Evolutionary conservation across 169 alveolate species (phyloP), one percentile per base, ranked within the genome.

Genomic region (Eimeria nieschulzi): DNA sequence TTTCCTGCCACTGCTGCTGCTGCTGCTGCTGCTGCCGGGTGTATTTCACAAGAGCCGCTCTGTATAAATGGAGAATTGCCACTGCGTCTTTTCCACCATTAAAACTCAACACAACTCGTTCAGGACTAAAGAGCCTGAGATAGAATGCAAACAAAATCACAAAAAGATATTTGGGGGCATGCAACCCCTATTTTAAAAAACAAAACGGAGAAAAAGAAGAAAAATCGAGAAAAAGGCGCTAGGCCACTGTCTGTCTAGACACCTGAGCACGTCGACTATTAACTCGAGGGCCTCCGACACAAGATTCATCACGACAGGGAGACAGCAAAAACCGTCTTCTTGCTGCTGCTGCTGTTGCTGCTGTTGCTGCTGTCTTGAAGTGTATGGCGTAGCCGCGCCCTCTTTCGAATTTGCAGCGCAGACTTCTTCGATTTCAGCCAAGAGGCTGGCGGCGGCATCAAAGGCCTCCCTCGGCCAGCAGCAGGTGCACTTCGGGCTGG

Each of bases 31-130:
- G 55, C 21, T 0, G 23, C 21, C 26, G 23, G 21, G 46, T 19
- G 92, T 15, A 39, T 13, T 54, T 66, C 25, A 61, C 87, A n/a
- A 87, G 87, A n/a, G 93, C 93, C n/a, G 87, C 87, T 25, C 87
- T 51, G 70, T 33, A 72, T 21, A 87, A 68, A 64, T 87, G 87
- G 25, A 87, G 87, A 15, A 70, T 53, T 9, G 59, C 87, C 19
- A 79, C 87, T 2, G 93, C 93, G 46, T 87, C 93, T 23, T 87
- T 87, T 26, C 93, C 93, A 21, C 93, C 93, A 39, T 87, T 87
- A 39, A 87, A 87, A 33, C 86, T 70, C 25, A 68, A 46, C 9
- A 63, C 51, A 19, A 87, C 82, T 7, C 75, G 0, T 56, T 23
- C 87, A 2, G 76, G 93, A 12, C 93, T 78, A 23, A 39, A 71